Conservation (phyloP, 2,329 filamentous ascomycete genomes). For the Epichloe gansuensis region DNA sequence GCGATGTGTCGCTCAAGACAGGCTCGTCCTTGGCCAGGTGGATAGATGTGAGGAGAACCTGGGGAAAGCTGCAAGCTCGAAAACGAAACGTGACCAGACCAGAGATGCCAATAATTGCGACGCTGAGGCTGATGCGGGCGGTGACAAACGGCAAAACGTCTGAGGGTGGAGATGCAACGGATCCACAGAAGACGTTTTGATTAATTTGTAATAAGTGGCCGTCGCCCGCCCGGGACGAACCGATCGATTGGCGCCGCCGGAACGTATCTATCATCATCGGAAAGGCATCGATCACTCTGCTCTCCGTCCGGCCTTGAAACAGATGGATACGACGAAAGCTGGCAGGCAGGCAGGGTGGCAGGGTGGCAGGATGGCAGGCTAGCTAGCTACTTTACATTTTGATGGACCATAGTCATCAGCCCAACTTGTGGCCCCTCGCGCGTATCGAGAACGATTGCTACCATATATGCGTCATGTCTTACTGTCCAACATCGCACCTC, state of each 20-base stretch:
- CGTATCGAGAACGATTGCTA: too few relatives aligned
- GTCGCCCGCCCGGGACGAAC: background rate
- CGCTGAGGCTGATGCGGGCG: slow-evolving; percentile 7
- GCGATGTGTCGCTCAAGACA: background rate
- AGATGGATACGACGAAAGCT: too few relatives aligned
- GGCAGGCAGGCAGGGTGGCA: too few relatives aligned
- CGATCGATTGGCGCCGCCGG: background rate
- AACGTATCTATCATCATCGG: background rate
- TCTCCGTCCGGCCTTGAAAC: too few relatives aligned
- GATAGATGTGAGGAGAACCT: slow-evolving; percentile 4
- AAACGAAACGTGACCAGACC: slow-evolving; percentile 4
- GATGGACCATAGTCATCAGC: too few relatives aligned
- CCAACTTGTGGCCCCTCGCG: too few relatives aligned
- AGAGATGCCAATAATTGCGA: slow-evolving; percentile 2
- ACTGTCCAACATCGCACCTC: background rate
- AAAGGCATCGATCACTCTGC: background rate
- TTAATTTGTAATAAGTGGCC: background rate
- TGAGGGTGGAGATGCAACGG: background rate
- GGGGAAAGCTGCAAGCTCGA: slow-evolving; percentile 1
- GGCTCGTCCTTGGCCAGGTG: background rate
- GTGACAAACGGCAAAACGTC: slow-evolving; percentile 7
- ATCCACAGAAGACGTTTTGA: background rate
- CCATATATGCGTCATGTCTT: background rate
- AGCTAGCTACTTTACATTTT: too few relatives aligned
- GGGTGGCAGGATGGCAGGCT: too few relatives aligned